Percentiles rank a stretch among this genome's conserved stretches.
Conservation (phyloP, 306 rosid species). For the Begonia fuchsioides region DNA sequence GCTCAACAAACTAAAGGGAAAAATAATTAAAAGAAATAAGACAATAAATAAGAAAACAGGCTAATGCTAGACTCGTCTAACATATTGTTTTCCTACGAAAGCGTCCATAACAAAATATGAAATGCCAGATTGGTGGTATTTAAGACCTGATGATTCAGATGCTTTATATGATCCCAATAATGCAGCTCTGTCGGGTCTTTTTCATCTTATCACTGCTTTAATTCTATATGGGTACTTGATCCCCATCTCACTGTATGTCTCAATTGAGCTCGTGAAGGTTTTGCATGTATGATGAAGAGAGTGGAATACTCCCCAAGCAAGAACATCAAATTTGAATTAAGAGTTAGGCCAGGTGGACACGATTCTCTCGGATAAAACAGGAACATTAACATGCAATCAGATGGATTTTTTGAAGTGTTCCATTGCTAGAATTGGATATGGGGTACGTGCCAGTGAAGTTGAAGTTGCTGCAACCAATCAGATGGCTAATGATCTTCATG, state of each 20-base stretch:
- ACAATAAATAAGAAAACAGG: too few relatives aligned
- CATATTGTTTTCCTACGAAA: too few relatives aligned
- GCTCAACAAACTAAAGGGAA: too few relatives aligned
- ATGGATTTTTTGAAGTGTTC: constrained; percentile 96
- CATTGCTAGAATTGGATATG: constrained; percentile 79
- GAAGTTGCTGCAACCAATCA: constrained; percentile 93
- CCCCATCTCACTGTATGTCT: constrained; percentile 95
- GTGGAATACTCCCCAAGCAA: constrained; percentile 76
- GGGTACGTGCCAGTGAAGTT: constrained; percentile 74
- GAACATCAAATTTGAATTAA: constrained; percentile 93
- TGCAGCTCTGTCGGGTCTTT: constrained; percentile 49
- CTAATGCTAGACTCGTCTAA: too few relatives aligned
- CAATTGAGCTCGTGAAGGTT: constrained; percentile 95
- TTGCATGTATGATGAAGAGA: constrained; percentile 92
- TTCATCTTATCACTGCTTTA: constrained; percentile 85
- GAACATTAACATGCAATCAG: constrained; percentile 96
- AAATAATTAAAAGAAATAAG: too few relatives aligned
- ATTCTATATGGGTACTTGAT: constrained; percentile 96
- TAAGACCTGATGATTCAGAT: constrained; percentile 32
- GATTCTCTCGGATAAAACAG: constrained; percentile 93
- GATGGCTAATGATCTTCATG: constrained; percentile 64
- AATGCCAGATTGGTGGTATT: constrained; percentile 50
- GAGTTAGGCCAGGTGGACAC: constrained; percentile 99
- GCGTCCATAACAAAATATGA: too few relatives aligned
- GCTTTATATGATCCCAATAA: constrained; percentile 43